Evolutionary conservation across 257 asterid species (phyloP), one percentile per base, ranked within the genome.

Genomic region (Solanum etuberosum): DNA sequence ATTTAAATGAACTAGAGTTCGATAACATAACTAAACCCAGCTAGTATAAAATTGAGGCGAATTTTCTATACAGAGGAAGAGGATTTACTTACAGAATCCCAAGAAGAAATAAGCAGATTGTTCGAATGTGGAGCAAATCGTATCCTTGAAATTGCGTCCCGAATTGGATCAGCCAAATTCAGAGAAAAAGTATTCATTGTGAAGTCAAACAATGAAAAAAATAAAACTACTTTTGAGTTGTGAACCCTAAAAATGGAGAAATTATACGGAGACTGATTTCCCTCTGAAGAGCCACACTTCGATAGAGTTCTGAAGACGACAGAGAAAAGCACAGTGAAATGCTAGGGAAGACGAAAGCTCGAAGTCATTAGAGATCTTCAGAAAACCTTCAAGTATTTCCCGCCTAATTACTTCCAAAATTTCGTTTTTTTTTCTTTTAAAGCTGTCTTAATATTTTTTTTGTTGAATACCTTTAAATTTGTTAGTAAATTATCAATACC

Each of bases 71-170:
- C 11, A 7, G 13, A 76, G 59, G 4, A 2, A 40, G 3, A 14
- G 59, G 21, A 14, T 40, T 85, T 10, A 86, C 94, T 92, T 90
- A 92, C 99, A 73, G 95, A 91, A 88, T 96, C 99, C 99, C 98
- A 96, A 3, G 98, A 94, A 61, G 99, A 91, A 89, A 96, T 90
- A 23, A 94, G 93, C 86, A 95, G 95, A 87, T 93, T 94, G 93
- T 94, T 94, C 73, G 98, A 91, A 38, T 2, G 15, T 21, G 97
- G 94, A 86, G 98, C 95, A 84, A 96, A 96, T 13, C 97, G 97
- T 73, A 96, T 88, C 91, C 98, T 92, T 61, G 99, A 92, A 92
- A 96, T 90, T 87, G 98, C 93, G 84, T 94, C 98, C 27, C 87
- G 88, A 73, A 96, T 91, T 35, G 97, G 98, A 57, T 86, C 88